Percentiles rank a stretch among this genome's conserved stretches.
phyloP scores from a whole-genome alignment of 2,329 filamentous ascomycete genomes.

The Plectosphaerella sp. region DNA sequence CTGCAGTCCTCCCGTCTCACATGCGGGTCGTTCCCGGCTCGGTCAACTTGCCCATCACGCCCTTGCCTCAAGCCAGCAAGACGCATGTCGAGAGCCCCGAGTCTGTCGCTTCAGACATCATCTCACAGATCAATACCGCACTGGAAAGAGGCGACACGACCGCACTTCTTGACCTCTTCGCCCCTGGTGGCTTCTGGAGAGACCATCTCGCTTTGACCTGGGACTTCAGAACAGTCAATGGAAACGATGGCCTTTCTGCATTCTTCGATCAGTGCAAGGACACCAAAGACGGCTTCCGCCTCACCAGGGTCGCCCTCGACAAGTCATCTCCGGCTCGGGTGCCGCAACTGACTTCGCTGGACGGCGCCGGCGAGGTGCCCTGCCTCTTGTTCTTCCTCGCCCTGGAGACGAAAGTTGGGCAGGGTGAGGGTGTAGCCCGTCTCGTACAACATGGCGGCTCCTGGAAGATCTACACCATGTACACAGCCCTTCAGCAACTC shows the following conservation, averaged over 20 bases:
- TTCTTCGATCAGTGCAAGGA: neutral
- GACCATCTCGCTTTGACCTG: constrained; percentile 54
- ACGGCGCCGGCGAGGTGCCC: constrained; percentile 40
- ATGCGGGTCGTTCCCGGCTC: constrained; percentile 39
- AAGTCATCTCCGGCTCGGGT: constrained; percentile 23
- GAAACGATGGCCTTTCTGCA: neutral
- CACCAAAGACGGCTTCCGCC: constrained; percentile 14
- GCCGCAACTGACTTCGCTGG: constrained; percentile 15
- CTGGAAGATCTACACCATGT: constrained; percentile 56
- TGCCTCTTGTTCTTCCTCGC: constrained; percentile 55
- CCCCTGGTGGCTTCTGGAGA: constrained; percentile 48
- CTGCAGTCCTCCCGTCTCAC: neutral
- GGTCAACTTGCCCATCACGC: constrained; percentile 44
- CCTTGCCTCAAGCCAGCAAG: constrained; percentile 29
- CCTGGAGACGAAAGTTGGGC: constrained; percentile 48
- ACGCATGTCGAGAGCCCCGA: constrained; percentile 26
- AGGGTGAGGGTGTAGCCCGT: constrained; percentile 51
- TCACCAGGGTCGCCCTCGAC: constrained; percentile 42
- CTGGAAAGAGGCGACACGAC: constrained; percentile 29
- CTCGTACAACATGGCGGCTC: constrained; percentile 29
- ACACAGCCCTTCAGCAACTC: constrained; percentile 45
- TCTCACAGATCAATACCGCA: constrained; percentile 34
- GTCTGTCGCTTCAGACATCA: constrained; percentile 29
- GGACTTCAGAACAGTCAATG: constrained; percentile 35
- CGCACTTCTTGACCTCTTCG: constrained; percentile 32